A percentile compares a stretch with the other conserved stretches of the same genome.
Evolutionary conservation across 371 early-diverging fungal genomes (phyloP).

Genomic region (Agmasoma carcini): DNA sequence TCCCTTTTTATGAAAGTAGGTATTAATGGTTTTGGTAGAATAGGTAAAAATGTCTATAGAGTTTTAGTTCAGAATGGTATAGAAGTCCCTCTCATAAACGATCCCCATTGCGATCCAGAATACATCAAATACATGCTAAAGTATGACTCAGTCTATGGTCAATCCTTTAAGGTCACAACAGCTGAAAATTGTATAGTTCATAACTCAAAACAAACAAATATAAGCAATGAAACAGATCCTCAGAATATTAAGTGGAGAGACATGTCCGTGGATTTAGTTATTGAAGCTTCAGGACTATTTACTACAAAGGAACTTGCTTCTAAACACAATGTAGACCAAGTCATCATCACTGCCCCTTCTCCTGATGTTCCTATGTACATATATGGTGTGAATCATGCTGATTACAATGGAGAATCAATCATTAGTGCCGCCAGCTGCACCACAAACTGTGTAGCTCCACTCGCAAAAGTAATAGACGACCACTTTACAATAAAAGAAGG

Average conservation of each 20-base stretch:
- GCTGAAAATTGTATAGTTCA: slow-evolving; percentile 68
- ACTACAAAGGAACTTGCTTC: slow-evolving; percentile 69
- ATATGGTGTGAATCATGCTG: slow-evolving; percentile 72
- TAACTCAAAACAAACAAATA: slow-evolving; percentile 63
- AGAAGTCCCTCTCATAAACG: slow-evolving; percentile 82
- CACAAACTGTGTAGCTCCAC: slow-evolving; percentile 95
- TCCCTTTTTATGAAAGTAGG: slow-evolving; percentile 58
- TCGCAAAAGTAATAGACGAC: slow-evolving; percentile 89
- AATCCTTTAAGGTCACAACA: slow-evolving; percentile 61
- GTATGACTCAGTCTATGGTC: slow-evolving; percentile 87
- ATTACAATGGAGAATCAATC: slow-evolving; percentile 68
- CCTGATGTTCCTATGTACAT: slow-evolving; percentile 63
- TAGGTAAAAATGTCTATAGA: slow-evolving; percentile 76
- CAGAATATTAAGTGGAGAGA: slow-evolving; percentile 74
- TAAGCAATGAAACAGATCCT: slow-evolving; percentile 61
- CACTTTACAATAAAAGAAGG: slow-evolving; percentile 67
- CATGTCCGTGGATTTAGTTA: slow-evolving; percentile 72
- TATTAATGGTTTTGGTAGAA: slow-evolving; percentile 89
- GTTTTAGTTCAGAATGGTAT: slow-evolving; percentile 55
- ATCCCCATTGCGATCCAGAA: slow-evolving; percentile 80
- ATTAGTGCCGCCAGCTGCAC: slow-evolving; percentile 98
- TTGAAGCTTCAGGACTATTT: slow-evolving; percentile 96
- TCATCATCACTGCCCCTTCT: slow-evolving; percentile 91
- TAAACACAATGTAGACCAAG: slow-evolving; percentile 79
- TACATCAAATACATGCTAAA: slow-evolving; percentile 86